These are phyloP conservation scores for Chlorella vulgaris DNA, from an alignment of 139 green algal genomes.

Conservation along the genomic window DNA sequence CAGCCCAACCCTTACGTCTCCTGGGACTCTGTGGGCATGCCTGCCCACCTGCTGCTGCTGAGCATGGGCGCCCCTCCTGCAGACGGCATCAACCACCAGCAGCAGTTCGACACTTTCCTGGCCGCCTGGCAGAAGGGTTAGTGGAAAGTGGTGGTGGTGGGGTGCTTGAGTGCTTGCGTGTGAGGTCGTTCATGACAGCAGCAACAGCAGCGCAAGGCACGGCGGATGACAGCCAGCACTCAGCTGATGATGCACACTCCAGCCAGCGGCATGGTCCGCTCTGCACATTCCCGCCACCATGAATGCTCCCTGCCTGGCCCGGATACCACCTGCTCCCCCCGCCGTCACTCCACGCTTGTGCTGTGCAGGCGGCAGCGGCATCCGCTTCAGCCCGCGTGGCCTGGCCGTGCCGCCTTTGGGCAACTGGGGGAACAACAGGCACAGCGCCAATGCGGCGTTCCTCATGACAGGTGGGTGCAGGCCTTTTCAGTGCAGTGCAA, in stretches of 20 bases:
- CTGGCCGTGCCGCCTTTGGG: constrained; percentile 37
- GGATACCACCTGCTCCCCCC: too few relatives aligned
- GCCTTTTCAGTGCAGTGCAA: too few relatives aligned
- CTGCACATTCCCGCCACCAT: neutral
- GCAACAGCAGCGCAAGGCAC: too few relatives aligned
- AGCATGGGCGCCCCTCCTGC: neutral
- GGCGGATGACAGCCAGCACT: too few relatives aligned
- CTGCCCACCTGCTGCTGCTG: constrained; percentile 22
- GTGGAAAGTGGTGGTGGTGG: neutral
- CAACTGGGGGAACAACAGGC: constrained; percentile 50
- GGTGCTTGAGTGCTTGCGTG: neutral
- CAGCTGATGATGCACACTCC: too few relatives aligned
- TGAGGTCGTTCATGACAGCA: neutral
- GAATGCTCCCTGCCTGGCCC: too few relatives aligned
- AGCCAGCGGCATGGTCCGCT: neutral
- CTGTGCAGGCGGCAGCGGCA: constrained; percentile 20
- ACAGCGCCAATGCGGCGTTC: constrained; percentile 51
- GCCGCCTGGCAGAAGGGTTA: constrained; percentile 38
- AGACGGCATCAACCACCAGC: constrained; percentile 13
- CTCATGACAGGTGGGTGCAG: too few relatives aligned
- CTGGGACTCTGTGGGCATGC: constrained; percentile 11
- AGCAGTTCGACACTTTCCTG: constrained; percentile 41
- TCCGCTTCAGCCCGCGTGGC: constrained; percentile 43
- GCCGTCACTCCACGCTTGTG: neutral
- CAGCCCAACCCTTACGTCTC: constrained; percentile 24